Evolutionary conservation across 2,329 filamentous ascomycete species (phyloP).

Genomic region (Fusarium sacchari): DNA sequence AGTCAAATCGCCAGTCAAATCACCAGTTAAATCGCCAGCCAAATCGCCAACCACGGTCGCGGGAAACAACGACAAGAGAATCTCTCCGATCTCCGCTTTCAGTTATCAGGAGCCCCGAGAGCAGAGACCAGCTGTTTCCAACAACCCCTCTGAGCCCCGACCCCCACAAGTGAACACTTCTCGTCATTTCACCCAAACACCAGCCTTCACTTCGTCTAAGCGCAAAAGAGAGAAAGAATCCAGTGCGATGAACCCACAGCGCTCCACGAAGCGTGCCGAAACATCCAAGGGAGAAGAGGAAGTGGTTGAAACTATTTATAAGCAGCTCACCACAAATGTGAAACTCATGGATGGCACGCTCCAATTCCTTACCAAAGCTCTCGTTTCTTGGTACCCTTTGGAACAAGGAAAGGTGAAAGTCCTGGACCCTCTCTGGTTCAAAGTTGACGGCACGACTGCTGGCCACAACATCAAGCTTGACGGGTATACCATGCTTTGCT

Average conservation of each 20-base stretch:
- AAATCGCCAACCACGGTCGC: neutral
- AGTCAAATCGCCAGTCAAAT: neutral
- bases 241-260: neutral
- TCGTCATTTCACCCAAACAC: neutral
- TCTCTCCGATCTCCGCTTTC: neutral
- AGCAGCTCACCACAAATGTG: neutral
- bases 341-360: neutral
- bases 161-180: neutral
- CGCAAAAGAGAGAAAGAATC: neutral
- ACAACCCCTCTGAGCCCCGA: no score
- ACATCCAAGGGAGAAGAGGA: neutral
- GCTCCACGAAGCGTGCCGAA: neutral
- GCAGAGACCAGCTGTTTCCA: neutral
- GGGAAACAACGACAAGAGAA: neutral
- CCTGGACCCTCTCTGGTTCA: constrained; percentile 13
- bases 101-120: neutral
- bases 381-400: neutral
- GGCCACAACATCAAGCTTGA: neutral
- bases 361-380: neutral
- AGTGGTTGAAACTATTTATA: neutral
- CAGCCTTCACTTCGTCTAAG: neutral
- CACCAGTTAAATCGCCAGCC: neutral
- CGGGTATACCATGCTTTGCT: neutral
- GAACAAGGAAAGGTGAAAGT: neutral
- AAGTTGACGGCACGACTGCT: neutral